Evolutionary conservation across 345 rosid species (phyloP), one percentile per base, ranked within the genome.

Genomic region (Euphorbia pulcherrima): DNA sequence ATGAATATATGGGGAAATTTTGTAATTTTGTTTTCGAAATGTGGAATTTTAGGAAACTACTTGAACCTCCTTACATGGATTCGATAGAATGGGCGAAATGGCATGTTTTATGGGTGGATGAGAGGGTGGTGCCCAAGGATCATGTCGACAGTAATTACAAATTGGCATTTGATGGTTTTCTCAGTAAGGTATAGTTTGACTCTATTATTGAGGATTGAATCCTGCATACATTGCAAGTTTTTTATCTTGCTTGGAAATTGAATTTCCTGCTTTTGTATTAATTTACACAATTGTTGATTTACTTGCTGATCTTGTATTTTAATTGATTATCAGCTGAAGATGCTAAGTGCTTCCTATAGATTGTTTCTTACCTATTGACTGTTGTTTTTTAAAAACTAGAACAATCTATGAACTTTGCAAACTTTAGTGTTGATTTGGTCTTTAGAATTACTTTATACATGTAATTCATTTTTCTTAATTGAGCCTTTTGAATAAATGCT

Each of bases 41-140:
- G 47, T 39, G 10, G 58, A 47, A 50, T 53, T 13, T 0, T 76
- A 91, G 97, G 87, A 91, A 89, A 76, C 69, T 91, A 62, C 79
- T 71, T 62, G 90, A 84, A 17, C 68, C 81, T 5, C 97, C 90
- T 18, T 83, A 83, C 20, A 21, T 79, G 56, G 87, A 88, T 67
- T 76, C 82, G 4, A 80, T 94, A 33, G 96, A 94, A 41, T 94
- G 99, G 99, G 82, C 88, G 39, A 88, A 77, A 69, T 94, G 99
- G 96, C 91, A 88, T 55, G 83, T 94, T 23, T 89, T 94, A 65
- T 91, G 99, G 97, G 91, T 86, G 16, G 97, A 94, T 29, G 97
- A 94, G 80, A 83, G 93, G 24, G 96, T 94, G 67, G 96, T 94
- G 60, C 99, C 97, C 0, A 91, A 86, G 82, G 77, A 89, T 77